phyloP scores from a whole-genome alignment of 768 basidiomycete species.

The Obba rivulosa region DNA sequence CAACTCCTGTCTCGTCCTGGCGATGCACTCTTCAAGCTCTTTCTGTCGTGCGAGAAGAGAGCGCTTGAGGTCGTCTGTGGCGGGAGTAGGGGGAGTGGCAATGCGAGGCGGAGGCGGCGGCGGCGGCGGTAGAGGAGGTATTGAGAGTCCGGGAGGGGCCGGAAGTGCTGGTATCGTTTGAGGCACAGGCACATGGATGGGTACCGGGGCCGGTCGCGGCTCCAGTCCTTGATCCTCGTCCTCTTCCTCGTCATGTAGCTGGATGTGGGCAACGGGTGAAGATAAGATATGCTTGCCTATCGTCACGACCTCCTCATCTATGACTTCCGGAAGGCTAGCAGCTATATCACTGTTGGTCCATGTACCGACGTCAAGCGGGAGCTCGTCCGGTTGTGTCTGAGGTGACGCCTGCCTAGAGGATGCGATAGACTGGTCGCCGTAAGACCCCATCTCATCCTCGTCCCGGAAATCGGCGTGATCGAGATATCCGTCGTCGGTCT shows the following conservation, averaged over 20 bases:
- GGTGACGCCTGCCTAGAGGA: not conserved
- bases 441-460: not conserved
- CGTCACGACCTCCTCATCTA: too few species aligned
- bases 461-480: not conserved
- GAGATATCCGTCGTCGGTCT: not conserved
- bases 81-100: not conserved
- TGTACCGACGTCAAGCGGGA: not conserved
- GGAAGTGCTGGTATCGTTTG: not conserved
- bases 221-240: not conserved
- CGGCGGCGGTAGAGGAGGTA: not conserved
- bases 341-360: not conserved
- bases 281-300: not conserved
- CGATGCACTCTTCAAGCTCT: conserved; percentile 11
- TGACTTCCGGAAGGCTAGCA: too few species aligned
- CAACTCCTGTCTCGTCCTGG: conserved; percentile 4
- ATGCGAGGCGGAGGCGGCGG: not conserved
- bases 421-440: not conserved
- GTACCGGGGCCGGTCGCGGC: not conserved
- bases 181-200: not conserved
- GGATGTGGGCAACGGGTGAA: not conserved
- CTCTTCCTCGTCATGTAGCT: not conserved
- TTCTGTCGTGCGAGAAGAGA: conserved; percentile 3
- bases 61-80: not conserved
- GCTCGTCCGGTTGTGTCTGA: not conserved
- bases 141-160: not conserved